Evolutionary conservation across 805 yeast genomes (phyloP), one percentile per base, ranked within the genome.

Genomic region (Starmerella tilneyi): DNA sequence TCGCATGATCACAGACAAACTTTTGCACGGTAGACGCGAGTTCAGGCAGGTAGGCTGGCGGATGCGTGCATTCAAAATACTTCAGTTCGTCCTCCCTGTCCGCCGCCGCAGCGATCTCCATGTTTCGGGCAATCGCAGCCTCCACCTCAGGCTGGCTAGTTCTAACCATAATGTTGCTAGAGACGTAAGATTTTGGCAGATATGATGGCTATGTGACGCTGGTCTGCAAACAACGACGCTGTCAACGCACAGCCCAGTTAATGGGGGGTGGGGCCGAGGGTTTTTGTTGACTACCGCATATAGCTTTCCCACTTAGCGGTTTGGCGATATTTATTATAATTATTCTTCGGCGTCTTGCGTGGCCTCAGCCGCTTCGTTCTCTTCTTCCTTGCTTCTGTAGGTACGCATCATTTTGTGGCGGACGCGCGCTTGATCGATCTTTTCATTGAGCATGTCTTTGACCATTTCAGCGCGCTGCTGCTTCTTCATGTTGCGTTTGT

Each of bases 81-180:
- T 80, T 83, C 59, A 88, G 96, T 51, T 81, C 94, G 7, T 69
- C 64, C 1, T 63, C 58, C 40, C 69, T 69, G 0, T 95, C 96
- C 2, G 83, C 36, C n/a, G 26, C 82, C 0, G 89, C 92, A 56
- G 81, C 79, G 39, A 76, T 83, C 4, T 84, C 84, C 3, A 79
- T 68, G 1, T 73, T 59, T 44, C 96, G 70, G 61, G 88, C 94
- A 36, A 89, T 83, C 12, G 96, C 96, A 4, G 80, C 19, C 11
- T 24, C n/a, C 8, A 43, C 19, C 27, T 36, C 40, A 2, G 50
- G 50, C 17, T 47, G 45, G 31, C 41, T 45, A 9, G 45, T 41
- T 16, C 45, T 20, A 12, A 32, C 38, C 44, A 40, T 44, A 8
- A 2, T 22, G 23, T 13, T n/a, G n/a, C n/a, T n/a, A n/a, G n/a